phyloP scores from a whole-genome alignment of 495 filamentous ascomycete genomes.

The Tuber umbilicatum region DNA sequence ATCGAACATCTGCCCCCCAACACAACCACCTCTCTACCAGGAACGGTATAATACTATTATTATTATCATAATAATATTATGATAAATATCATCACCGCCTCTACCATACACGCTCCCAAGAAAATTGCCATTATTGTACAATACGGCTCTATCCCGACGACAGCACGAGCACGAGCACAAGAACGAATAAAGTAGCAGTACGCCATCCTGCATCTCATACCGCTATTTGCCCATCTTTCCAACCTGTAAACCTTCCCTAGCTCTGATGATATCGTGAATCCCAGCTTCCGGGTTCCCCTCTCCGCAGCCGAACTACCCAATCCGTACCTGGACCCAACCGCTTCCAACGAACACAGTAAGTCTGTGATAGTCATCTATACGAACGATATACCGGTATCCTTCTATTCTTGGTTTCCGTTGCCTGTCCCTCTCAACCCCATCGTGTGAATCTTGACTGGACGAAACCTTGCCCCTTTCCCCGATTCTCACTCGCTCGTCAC shows the following conservation, averaged over 20 bases:
- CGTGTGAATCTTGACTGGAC: not conserved
- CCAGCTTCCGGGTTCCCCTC: slow-evolving; percentile 1
- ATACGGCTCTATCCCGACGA: not conserved
- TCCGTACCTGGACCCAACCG: not conserved
- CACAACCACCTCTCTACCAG: too few species aligned
- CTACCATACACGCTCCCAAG: not conserved
- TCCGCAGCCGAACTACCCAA: not conserved
- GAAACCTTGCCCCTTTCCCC: not conserved
- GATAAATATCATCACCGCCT: not conserved
- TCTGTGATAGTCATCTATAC: not conserved
- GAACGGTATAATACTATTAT: too few species aligned
- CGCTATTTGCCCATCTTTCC: not conserved
- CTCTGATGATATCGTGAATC: not conserved
- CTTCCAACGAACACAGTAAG: not conserved
- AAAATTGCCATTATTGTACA: not conserved
- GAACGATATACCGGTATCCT: not conserved
- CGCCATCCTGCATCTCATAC: not conserved
- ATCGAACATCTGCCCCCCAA: too few species aligned
- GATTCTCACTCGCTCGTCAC: not conserved
- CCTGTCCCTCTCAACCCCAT: not conserved
- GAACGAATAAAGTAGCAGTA: not conserved
- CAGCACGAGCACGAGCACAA: not conserved
- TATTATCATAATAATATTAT: too few species aligned
- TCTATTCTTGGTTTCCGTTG: not conserved
- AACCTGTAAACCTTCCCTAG: not conserved